phyloP scores from a whole-genome alignment of 306 rosid genomes.

The Fragaria ananassa region DNA sequence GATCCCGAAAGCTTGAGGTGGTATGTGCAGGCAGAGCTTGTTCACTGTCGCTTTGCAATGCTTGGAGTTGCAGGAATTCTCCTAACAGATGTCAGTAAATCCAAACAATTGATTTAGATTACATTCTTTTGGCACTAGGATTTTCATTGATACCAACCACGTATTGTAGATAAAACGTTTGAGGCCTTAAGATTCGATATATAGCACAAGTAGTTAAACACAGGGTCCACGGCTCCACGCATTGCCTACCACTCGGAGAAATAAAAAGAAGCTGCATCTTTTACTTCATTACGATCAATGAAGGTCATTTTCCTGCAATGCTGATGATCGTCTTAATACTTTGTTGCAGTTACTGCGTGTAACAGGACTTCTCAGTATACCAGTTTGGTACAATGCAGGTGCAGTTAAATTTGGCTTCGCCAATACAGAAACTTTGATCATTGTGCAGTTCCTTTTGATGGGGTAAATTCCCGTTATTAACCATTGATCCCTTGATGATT shows the following conservation, averaged over 20 bases:
- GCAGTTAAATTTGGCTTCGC: conserved; percentile 67
- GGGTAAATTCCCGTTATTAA: conserved; percentile 45
- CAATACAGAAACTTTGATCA: conserved; percentile 60
- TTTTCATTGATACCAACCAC: conserved; percentile 3
- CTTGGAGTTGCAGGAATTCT: conserved; percentile 89
- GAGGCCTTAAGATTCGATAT: background rate
- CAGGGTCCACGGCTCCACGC: background rate
- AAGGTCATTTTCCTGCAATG: background rate
- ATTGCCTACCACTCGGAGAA: background rate
- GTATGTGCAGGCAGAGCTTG: conserved; percentile 94
- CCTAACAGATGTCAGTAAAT: conserved; percentile 67
- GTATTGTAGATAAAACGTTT: conserved; percentile 7
- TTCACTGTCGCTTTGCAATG: conserved; percentile 92
- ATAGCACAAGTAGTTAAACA: background rate
- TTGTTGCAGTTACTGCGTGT: conserved; percentile 70
- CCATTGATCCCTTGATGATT: conserved; percentile 13
- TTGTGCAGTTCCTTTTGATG: conserved; percentile 80
- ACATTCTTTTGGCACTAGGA: background rate
- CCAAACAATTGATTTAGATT: background rate
- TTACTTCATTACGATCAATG: background rate
- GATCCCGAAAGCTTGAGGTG: conserved; percentile 83
- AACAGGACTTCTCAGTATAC: conserved; percentile 56
- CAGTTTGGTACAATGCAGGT: conserved; percentile 87
- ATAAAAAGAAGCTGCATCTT: background rate
- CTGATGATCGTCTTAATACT: conserved; percentile 2